Conservation (phyloP, 2,329 filamentous ascomycete genomes). For the Xylaria polymorpha region DNA sequence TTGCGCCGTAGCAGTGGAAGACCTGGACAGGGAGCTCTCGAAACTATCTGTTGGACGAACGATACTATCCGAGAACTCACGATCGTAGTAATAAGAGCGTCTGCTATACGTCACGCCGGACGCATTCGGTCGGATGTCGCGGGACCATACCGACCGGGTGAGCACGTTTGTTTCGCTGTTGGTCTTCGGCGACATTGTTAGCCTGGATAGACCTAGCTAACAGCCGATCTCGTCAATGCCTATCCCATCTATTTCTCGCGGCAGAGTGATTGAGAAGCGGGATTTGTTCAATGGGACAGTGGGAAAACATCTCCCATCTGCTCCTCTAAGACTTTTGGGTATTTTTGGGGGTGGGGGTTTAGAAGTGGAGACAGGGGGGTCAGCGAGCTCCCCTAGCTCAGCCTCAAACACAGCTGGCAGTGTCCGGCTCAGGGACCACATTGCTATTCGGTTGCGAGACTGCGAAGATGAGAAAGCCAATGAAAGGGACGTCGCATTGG, state of each 20-base stretch:
- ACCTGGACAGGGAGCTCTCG: background rate
- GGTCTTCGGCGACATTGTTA: conserved; percentile 26
- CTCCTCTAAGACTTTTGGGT: background rate
- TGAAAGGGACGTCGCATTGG: conserved; percentile 14
- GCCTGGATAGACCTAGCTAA: conserved; percentile 7
- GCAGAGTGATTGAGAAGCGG: background rate
- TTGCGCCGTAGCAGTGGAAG: background rate
- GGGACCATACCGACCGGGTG: conserved; percentile 26
- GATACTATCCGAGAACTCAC: conserved; percentile 34
- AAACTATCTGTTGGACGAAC: conserved; percentile 2
- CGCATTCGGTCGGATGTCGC: conserved; percentile 16
- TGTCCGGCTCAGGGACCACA: background rate
- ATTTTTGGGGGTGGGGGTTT: background rate
- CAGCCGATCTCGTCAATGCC: background rate
- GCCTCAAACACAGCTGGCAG: conserved; percentile 2
- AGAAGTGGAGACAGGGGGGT: conserved; percentile 1
- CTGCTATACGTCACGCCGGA: conserved; percentile 27
- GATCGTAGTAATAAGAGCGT: conserved; percentile 30
- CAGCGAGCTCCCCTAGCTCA: conserved; percentile 4
- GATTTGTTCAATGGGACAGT: background rate
- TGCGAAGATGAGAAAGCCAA: conserved; percentile 11
- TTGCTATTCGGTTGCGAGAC: background rate
- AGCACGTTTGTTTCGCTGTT: background rate
- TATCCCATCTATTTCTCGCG: background rate
- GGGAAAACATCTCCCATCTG: background rate